These are phyloP conservation scores for Ophiostoma ulmi DNA, from an alignment of 2,329 filamentous ascomycete genomes.

Conservation along the genomic window DNA sequence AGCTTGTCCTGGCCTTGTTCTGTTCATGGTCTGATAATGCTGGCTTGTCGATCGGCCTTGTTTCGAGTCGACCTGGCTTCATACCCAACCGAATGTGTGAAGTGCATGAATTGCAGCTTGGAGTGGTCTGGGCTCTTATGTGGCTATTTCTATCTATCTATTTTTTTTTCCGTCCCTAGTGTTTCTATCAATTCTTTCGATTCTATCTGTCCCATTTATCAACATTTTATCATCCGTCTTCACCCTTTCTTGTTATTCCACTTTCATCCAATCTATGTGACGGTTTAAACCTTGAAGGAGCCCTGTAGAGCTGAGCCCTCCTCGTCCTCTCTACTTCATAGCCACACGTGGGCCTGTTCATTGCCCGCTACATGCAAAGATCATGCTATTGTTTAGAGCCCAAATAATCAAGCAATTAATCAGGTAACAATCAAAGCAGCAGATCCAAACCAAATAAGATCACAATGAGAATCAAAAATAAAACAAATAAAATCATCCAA, in stretches of 20 bases:
- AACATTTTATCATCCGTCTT: neutral
- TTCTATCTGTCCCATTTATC: neutral
- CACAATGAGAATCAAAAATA: neutral
- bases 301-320: constrained; percentile 6
- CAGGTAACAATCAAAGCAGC: too few species aligned
- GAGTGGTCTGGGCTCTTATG: neutral
- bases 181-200: neutral
- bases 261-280: neutral
- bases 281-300: neutral
- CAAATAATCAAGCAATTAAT: too few species aligned
- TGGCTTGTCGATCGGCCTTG: too few species aligned
- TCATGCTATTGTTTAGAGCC: neutral
- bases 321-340: neutral
- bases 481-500: neutral
- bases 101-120: neutral
- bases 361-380: neutral
- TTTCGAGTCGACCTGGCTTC: neutral
- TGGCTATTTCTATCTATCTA: neutral
- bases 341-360: neutral
- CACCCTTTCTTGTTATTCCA: neutral
- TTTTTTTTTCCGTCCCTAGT: neutral
- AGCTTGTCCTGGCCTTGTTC: neutral
- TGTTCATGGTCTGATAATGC: neutral
- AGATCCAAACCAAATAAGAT: too few species aligned
- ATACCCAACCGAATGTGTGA: neutral